A percentile compares a stretch with the other conserved stretches of the same genome.
Evolutionary conservation across 768 basidiomycete genomes (phyloP).

Genomic region (Mycena kentingensis): DNA sequence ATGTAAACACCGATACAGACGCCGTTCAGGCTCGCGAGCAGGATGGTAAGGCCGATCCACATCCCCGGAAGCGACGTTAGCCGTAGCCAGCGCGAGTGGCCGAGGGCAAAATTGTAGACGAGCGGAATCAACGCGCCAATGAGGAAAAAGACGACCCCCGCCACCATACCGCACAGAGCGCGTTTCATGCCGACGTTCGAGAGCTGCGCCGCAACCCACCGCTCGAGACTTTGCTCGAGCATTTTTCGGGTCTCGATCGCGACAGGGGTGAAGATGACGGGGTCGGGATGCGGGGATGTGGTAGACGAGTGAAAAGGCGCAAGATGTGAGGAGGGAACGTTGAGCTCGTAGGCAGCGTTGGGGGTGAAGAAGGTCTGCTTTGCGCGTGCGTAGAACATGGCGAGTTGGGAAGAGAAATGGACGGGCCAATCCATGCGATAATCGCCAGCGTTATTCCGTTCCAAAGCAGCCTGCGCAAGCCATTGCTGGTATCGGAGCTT

Average conservation of each 20-base stretch:
- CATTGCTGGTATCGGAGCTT: conserved; percentile 50
- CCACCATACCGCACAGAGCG: conserved; percentile 69
- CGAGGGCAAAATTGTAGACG: conserved; percentile 46
- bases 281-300: conserved; percentile 60
- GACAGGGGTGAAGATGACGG: conserved; percentile 61
- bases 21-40: conserved; percentile 67
- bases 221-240: conserved; percentile 63
- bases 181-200: conserved; percentile 72
- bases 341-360: conserved; percentile 69
- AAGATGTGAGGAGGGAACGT: conserved; percentile 66
- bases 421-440: conserved; percentile 39
- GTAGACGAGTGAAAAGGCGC: conserved; percentile 55
- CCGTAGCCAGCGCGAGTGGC: conserved; percentile 57
- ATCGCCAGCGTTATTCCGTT: conserved; percentile 32
- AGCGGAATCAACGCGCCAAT: conserved; percentile 52
- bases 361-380: conserved; percentile 82
- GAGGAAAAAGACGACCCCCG: conserved; percentile 53
- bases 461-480: conserved; percentile 39
- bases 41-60: conserved; percentile 66
- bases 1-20: conserved; percentile 79
- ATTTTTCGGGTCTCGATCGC: conserved; percentile 56
- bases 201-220: conserved; percentile 70
- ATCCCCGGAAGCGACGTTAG: conserved; percentile 64
- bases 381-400: conserved; percentile 77
- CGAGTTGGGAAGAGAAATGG: conserved; percentile 54